Conservation (phyloP, 805 yeast species). For the Saccharomycopsis capsularis region DNA sequence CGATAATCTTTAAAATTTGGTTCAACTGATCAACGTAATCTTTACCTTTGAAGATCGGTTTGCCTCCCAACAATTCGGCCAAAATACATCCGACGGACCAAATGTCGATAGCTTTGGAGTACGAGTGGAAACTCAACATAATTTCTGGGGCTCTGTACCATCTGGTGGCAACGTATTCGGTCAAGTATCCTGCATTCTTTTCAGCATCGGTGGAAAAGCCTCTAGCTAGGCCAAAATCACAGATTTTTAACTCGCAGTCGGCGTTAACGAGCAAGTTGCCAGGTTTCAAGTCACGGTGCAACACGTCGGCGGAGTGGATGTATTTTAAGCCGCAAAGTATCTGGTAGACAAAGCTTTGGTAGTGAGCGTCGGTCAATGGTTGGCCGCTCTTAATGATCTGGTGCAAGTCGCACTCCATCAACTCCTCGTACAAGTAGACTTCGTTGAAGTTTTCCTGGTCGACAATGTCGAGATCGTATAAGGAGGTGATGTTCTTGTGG, state of each 20-base stretch:
- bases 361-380: conserved; percentile 89
- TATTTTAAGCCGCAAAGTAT: conserved; percentile 80
- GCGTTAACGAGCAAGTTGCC: conserved; percentile 75
- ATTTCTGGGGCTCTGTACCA: conserved; percentile 99
- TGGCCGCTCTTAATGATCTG: conserved; percentile 93
- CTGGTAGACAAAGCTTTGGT: conserved; percentile 88
- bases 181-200: conserved; percentile 40
- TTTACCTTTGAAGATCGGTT: conserved; percentile 88
- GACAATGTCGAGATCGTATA: conserved; percentile 90
- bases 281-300: conserved; percentile 89
- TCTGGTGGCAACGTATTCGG: conserved; percentile 92
- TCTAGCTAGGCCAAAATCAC: conserved; percentile 92
- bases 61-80: conserved; percentile 88
- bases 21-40: conserved; percentile 94
- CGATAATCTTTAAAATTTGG: conserved; percentile 77
- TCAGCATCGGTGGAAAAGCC: conserved; percentile 42
- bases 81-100: conserved; percentile 98
- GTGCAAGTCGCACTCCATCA: conserved; percentile 98
- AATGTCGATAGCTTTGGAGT: conserved; percentile 92
- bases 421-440: conserved; percentile 86
- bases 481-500: conserved; percentile 91
- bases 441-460: conserved; percentile 79
- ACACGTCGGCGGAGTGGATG: conserved; percentile 86
- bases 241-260: conserved; percentile 75
- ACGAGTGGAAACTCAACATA: conserved; percentile 88